phyloP scores from a whole-genome alignment of 345 rosid genomes.

The Eucalyptus regnans region DNA sequence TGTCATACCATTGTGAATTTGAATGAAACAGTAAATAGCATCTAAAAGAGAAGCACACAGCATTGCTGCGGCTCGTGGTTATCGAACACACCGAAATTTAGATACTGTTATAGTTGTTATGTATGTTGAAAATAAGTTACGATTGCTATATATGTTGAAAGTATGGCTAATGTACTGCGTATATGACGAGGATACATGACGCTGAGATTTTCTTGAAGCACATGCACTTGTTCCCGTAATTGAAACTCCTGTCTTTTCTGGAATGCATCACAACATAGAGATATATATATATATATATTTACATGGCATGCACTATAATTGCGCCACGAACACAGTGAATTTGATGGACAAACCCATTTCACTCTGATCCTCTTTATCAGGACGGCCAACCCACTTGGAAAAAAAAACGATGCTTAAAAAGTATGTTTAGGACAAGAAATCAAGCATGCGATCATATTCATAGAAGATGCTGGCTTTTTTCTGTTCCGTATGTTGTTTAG shows the following conservation, averaged over 20 bases:
- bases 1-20: neutral
- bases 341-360: neutral
- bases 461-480: neutral
- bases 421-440: neutral
- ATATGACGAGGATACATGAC: neutral
- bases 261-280: neutral
- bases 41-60: neutral
- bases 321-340: neutral
- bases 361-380: too few relatives aligned
- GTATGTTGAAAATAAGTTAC: neutral
- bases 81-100: neutral
- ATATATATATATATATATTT: too few relatives aligned
- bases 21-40: neutral
- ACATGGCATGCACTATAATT: neutral
- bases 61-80: neutral
- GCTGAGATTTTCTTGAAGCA: neutral
- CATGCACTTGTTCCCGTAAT: neutral
- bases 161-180: neutral
- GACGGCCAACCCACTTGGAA: neutral
- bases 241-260: neutral
- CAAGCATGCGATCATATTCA: neutral
- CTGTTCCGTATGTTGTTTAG: slow-evolving; percentile 1
- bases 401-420: neutral
- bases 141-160: neutral
- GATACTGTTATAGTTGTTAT: neutral